Conservation (phyloP, 1,139 yeast genomes). For the Pichia sp. region DNA sequence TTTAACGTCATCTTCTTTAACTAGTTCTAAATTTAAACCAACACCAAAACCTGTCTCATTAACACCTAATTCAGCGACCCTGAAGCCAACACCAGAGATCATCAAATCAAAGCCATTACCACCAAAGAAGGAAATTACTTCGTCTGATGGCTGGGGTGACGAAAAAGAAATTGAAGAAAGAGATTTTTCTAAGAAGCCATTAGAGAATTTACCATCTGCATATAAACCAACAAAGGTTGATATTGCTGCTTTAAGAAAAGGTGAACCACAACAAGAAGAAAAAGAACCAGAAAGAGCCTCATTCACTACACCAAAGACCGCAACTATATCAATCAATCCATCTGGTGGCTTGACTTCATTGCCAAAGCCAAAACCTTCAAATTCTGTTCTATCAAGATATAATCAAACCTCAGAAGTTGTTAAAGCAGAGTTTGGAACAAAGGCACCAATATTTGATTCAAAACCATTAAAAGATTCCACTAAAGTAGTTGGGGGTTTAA, state of each 20-base stretch:
- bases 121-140: conserved; percentile 24
- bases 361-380: conserved; percentile 56
- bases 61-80: conserved; percentile 12
- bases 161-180: conserved; percentile 66
- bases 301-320: conserved; percentile 18
- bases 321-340: conserved; percentile 22
- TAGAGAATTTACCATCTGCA: conserved; percentile 56
- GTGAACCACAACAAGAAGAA: conserved; percentile 35
- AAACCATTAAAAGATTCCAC: conserved; percentile 34
- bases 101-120: conserved; percentile 20
- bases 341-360: conserved; percentile 48
- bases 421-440: conserved; percentile 50
- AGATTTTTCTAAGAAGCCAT: conserved; percentile 57
- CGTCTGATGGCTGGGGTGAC: conserved; percentile 49
- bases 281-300: not conserved
- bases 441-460: conserved; percentile 37
- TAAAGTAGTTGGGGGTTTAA: conserved; percentile 55
- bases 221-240: conserved; percentile 60
- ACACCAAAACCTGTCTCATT: conserved; percentile 24
- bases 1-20: conserved; percentile 21
- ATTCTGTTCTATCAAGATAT: conserved; percentile 49
- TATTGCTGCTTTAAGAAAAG: conserved; percentile 34
- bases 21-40: conserved; percentile 23
- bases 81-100: conserved; percentile 17
- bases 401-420: conserved; percentile 24